Percentiles rank a stretch among this genome's conserved stretches.
Conservation (phyloP, 345 rosid species). For the Corchorus olitorius region DNA sequence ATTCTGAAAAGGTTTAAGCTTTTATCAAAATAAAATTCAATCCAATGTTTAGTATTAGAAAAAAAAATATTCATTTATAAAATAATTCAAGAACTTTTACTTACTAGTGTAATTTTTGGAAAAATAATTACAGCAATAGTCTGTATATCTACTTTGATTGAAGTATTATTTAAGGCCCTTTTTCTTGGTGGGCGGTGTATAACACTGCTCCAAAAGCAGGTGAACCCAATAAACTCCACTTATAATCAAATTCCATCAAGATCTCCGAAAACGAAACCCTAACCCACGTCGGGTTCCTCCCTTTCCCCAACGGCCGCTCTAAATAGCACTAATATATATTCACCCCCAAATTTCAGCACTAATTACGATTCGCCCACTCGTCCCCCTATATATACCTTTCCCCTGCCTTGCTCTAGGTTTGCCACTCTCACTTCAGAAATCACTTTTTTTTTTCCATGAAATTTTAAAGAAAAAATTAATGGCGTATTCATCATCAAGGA, state of each 20-base stretch:
- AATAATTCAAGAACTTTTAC: too few species aligned
- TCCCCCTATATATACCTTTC: not conserved
- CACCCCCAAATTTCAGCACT: not conserved
- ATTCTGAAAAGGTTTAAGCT: too few species aligned
- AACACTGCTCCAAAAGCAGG: not conserved
- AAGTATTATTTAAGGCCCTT: too few species aligned
- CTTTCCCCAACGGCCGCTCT: not conserved
- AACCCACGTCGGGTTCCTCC: not conserved
- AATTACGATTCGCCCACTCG: not conserved
- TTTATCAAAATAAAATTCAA: too few species aligned
- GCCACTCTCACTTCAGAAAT: conserved; percentile 4
- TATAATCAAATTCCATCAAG: not conserved
- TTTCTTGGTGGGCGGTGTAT: not conserved
- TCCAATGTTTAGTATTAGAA: too few species aligned
- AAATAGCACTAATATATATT: not conserved
- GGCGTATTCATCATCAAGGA: not conserved
- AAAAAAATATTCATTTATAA: too few species aligned
- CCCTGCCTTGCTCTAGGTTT: not conserved
- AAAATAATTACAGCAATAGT: too few species aligned
- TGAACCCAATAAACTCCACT: not conserved
- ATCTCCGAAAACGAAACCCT: not conserved
- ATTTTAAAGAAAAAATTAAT: not conserved
- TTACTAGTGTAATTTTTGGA: too few species aligned
- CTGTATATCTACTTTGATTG: too few species aligned
- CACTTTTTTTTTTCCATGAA: not conserved